A percentile compares a stretch with the other conserved stretches of the same genome.
phyloP scores from a whole-genome alignment of 139 green algal genomes.

The Volvox africanus region DNA sequence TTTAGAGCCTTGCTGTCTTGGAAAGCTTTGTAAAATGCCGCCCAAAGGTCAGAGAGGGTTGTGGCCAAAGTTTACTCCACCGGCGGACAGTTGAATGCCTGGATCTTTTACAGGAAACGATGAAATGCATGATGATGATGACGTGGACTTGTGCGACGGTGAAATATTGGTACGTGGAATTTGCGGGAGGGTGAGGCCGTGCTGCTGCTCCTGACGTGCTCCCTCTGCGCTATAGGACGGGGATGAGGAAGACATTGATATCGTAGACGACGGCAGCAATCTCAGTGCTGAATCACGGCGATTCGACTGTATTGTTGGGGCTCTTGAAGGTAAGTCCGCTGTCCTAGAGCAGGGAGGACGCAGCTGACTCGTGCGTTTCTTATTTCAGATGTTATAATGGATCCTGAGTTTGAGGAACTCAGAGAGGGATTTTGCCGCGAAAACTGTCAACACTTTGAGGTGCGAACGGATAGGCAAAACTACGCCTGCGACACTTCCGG shows the following conservation, averaged over 20 bases:
- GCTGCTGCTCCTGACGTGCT: too few relatives aligned
- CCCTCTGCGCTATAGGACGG: neutral
- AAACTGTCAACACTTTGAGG: constrained; percentile 68
- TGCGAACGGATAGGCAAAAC: constrained; percentile 6
- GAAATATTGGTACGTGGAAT: neutral
- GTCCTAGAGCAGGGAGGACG: neutral
- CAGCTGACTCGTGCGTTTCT: neutral
- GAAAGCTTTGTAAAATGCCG: neutral
- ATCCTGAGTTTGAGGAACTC: constrained; percentile 60
- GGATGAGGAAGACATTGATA: constrained; percentile 60
- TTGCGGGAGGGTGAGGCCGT: neutral
- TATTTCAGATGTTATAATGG: constrained; percentile 62
- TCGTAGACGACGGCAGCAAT: constrained; percentile 57
- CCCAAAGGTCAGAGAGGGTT: constrained; percentile 18
- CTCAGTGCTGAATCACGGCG: constrained; percentile 45
- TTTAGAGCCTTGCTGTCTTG: neutral
- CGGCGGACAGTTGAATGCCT: neutral
- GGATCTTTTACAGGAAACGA: neutral
- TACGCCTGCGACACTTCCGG: neutral
- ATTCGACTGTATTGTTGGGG: constrained; percentile 59
- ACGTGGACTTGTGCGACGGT: constrained; percentile 8
- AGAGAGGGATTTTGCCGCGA: constrained; percentile 56
- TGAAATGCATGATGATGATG: constrained; percentile 31
- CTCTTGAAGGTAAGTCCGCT: constrained; percentile 51
- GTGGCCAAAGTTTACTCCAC: neutral